These are phyloP conservation scores for Colletotrichum sp. DNA, from an alignment of 2,329 filamentous ascomycete species.

Conservation along the genomic window DNA sequence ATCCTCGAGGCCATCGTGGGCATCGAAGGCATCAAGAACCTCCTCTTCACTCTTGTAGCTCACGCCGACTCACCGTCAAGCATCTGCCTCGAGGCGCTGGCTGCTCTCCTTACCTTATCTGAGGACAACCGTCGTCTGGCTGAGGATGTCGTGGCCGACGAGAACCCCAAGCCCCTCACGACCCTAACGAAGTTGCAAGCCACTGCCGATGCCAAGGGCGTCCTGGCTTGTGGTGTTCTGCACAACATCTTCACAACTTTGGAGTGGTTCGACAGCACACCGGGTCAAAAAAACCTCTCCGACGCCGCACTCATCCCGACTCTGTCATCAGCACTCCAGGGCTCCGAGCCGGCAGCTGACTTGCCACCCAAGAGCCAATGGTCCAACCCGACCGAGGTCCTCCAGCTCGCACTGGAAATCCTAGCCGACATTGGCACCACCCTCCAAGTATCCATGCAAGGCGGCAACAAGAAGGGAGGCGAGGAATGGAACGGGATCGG, in stretches of 20 bases:
- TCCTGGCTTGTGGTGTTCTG: constrained; percentile 64
- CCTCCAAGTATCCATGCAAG: constrained; percentile 56
- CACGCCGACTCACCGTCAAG: constrained; percentile 45
- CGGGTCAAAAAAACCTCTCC: constrained; percentile 51
- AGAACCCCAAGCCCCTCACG: constrained; percentile 51
- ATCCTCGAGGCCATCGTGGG: constrained; percentile 59
- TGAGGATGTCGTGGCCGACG: constrained; percentile 57
- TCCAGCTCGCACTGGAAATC: constrained; percentile 64
- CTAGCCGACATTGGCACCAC: constrained; percentile 68
- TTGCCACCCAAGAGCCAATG: constrained; percentile 35
- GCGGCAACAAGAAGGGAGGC: constrained; percentile 34
- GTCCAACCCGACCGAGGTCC: constrained; percentile 48
- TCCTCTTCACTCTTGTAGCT: constrained; percentile 60
- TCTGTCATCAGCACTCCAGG: constrained; percentile 44
- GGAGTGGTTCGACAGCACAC: constrained; percentile 57
- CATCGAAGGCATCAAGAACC: constrained; percentile 52
- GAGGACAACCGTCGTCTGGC: constrained; percentile 64
- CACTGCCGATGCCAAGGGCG: constrained; percentile 51
- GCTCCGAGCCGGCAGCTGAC: constrained; percentile 30
- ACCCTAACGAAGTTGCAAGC: constrained; percentile 54
- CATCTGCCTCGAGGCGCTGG: constrained; percentile 53
- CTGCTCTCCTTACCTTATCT: constrained; percentile 61
- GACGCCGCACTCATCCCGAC: constrained; percentile 56
- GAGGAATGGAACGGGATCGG: constrained; percentile 44
- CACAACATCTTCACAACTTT: constrained; percentile 66